These are phyloP conservation scores for Parietaria judaica DNA, from an alignment of 306 rosid species.

Conservation along the genomic window DNA sequence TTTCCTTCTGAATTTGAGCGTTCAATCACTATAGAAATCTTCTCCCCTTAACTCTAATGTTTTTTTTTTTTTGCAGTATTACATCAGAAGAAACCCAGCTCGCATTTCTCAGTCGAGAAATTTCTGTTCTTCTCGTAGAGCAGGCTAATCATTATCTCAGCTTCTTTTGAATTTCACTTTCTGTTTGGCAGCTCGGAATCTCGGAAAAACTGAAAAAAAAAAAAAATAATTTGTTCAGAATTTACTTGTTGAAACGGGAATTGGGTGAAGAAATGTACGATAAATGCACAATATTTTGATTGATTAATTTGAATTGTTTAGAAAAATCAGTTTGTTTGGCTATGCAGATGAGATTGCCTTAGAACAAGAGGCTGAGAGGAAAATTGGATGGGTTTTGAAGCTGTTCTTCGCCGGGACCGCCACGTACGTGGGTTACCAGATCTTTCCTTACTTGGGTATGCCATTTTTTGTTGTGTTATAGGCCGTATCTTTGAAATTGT, in stretches of 20 bases:
- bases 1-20: background rate
- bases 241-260: too few species aligned
- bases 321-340: background rate
- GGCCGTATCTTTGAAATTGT: background rate
- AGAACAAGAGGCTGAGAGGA: slow-evolving; percentile 75
- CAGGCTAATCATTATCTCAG: slow-evolving; percentile 32
- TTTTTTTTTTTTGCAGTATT: slow-evolving; percentile 35
- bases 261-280: too few species aligned
- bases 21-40: too few species aligned
- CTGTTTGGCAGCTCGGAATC: background rate
- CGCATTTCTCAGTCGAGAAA: slow-evolving; percentile 36
- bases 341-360: slow-evolving; percentile 48
- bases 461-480: background rate
- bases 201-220: too few species aligned
- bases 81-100: slow-evolving; percentile 36
- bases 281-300: too few species aligned
- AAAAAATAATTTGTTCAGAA: too few species aligned
- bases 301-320: too few species aligned
- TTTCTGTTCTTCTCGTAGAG: slow-evolving; percentile 34
- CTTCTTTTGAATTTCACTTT: background rate
- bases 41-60: background rate
- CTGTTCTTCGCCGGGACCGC: slow-evolving; percentile 76
- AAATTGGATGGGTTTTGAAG: slow-evolving; percentile 78
- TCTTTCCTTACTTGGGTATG: slow-evolving; percentile 82
- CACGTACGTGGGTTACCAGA: slow-evolving; percentile 50